phyloP scores from a whole-genome alignment of 768 basidiomycete genomes.

The Rhizopogon vesiculosus region DNA sequence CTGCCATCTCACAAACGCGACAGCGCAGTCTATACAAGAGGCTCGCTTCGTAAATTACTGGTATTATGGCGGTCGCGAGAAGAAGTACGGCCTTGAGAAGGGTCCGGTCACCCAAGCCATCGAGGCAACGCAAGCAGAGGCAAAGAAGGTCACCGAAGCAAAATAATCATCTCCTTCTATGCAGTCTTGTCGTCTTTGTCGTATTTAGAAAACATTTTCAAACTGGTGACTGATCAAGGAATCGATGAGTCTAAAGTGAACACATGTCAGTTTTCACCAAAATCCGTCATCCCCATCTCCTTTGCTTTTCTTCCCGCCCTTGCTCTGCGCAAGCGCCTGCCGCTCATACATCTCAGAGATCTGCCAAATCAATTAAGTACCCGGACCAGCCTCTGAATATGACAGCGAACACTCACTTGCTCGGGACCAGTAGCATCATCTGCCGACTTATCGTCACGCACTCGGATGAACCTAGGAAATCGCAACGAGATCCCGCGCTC shows the following conservation, averaged over 20 bases:
- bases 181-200: not conserved
- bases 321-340: slow-evolving; percentile 78
- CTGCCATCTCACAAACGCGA: slow-evolving; percentile 88
- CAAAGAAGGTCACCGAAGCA: slow-evolving; percentile 30
- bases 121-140: slow-evolving; percentile 38
- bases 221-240: not conserved
- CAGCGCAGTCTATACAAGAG: slow-evolving; percentile 82
- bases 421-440: slow-evolving; percentile 94
- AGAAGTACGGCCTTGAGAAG: slow-evolving; percentile 43
- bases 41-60: slow-evolving; percentile 87
- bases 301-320: slow-evolving; percentile 59
- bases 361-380: slow-evolving; percentile 31
- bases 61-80: slow-evolving; percentile 84
- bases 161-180: slow-evolving; percentile 9
- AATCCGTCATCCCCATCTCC: slow-evolving; percentile 71
- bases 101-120: slow-evolving; percentile 48
- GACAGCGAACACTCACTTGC: slow-evolving; percentile 50
- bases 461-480: slow-evolving; percentile 90
- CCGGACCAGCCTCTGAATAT: not conserved
- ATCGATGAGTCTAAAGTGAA: slow-evolving; percentile 11
- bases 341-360: slow-evolving; percentile 93
- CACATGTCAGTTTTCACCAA: slow-evolving; percentile 45
- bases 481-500: slow-evolving; percentile 92
- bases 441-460: slow-evolving; percentile 89
- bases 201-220: slow-evolving; percentile 1